These are phyloP conservation scores for Neurospora sp. DNA, from an alignment of 495 filamentous ascomycete genomes.

Conservation along the genomic window DNA sequence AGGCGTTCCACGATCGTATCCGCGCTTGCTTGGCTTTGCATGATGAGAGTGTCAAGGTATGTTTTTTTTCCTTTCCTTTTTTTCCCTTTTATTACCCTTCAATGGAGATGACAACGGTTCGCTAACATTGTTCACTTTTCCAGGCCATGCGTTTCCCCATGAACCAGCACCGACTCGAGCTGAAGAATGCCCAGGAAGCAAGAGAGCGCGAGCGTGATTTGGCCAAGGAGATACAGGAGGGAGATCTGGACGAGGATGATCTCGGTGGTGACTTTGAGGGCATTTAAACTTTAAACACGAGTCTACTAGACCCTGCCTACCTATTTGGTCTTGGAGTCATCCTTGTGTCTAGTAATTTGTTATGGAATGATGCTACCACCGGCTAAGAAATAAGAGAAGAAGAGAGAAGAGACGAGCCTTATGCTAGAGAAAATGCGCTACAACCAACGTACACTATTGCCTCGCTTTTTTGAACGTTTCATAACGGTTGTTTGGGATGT, in stretches of 20 bases:
- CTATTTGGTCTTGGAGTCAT: neutral
- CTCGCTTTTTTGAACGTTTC: neutral
- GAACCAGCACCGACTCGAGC: slow-evolving; percentile 96
- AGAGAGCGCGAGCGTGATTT: slow-evolving; percentile 90
- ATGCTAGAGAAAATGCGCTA: neutral
- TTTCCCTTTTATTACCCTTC: no score
- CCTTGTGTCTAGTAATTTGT: slow-evolving; percentile 11
- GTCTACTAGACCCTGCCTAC: no score
- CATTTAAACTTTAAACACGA: slow-evolving; percentile 41
- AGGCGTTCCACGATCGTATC: slow-evolving; percentile 95
- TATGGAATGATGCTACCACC: neutral
- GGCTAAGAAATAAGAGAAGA: neutral
- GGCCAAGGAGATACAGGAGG: slow-evolving; percentile 98
- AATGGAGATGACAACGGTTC: neutral
- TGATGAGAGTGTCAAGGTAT: slow-evolving; percentile 95
- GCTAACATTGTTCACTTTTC: slow-evolving; percentile 5
- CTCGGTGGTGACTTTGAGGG: slow-evolving; percentile 94
- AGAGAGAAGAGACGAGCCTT: neutral
- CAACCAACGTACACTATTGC: neutral
- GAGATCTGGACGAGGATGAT: slow-evolving; percentile 95
- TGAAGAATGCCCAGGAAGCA: slow-evolving; percentile 96
- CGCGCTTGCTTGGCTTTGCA: slow-evolving; percentile 80
- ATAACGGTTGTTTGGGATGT: neutral
- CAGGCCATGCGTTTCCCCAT: slow-evolving; percentile 98
- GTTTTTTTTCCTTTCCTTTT: no score